Evolutionary conservation across 2,329 filamentous ascomycete genomes (phyloP).

Genomic region (Ophiostoma piceae): DNA sequence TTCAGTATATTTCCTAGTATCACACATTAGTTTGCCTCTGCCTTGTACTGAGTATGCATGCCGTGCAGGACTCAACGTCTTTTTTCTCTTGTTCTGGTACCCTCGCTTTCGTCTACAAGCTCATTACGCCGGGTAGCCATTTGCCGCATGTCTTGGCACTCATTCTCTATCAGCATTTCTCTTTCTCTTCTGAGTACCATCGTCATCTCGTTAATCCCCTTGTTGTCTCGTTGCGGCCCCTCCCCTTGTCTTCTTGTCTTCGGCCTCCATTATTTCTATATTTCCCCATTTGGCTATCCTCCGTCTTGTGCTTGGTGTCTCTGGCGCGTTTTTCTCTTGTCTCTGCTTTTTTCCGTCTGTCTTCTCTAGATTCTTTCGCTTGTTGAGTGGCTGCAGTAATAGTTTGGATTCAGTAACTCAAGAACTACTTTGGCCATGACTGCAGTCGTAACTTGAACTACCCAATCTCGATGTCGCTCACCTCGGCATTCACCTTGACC

Average conservation of each 20-base stretch:
- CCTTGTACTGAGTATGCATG: neutral
- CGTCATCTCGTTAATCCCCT: neutral
- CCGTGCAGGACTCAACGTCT: too few relatives aligned
- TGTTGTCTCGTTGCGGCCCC: neutral
- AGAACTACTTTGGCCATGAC: too few relatives aligned
- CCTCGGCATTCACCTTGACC: neutral
- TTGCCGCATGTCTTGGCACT: neutral
- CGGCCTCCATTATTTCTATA: constrained; percentile 1
- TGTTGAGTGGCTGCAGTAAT: too few relatives aligned
- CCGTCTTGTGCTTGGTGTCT: neutral
- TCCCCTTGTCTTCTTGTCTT: neutral
- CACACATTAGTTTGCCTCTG: neutral
- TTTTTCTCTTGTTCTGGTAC: neutral
- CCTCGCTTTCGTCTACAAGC: neutral
- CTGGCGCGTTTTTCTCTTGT: neutral
- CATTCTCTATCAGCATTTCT: neutral
- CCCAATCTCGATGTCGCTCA: neutral
- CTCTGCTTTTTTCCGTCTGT: neutral
- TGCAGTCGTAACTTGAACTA: neutral
- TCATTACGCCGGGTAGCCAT: neutral
- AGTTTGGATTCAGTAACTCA: too few relatives aligned
- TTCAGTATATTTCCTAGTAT: neutral
- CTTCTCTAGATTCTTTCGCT: neutral
- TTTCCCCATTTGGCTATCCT: constrained; percentile 12
- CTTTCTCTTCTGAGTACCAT: neutral